A percentile compares a stretch with the other conserved stretches of the same genome.
Evolutionary conservation across 2,329 filamentous ascomycete species (phyloP).

Genomic region (Aureobasidium sp.): DNA sequence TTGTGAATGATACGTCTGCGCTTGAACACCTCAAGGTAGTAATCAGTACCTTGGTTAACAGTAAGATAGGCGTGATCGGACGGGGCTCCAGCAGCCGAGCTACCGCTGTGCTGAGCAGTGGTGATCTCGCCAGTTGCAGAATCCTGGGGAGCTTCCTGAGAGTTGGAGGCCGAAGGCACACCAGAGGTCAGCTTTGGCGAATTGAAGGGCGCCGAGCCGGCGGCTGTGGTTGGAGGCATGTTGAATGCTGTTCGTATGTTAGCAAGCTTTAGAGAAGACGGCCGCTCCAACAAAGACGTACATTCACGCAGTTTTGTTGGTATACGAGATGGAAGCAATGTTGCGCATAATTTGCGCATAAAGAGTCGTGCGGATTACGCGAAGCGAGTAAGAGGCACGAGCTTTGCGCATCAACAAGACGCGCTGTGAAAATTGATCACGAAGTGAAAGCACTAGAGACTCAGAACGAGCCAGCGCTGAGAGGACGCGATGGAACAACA

Average conservation of each 20-base stretch:
- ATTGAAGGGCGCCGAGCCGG: not conserved
- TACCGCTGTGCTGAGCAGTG: not conserved
- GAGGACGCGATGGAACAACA: not conserved
- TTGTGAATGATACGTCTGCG: not conserved
- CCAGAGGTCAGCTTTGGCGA: not conserved
- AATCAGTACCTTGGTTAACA: not conserved
- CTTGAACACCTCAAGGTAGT: not conserved
- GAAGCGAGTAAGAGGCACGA: not conserved
- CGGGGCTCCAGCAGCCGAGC: not conserved
- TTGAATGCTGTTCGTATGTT: not conserved
- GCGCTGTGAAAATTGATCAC: not conserved
- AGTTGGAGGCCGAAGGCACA: not conserved
- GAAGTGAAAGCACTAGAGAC: not conserved
- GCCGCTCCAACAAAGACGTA: not conserved
- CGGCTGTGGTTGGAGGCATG: not conserved
- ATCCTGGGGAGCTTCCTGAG: not conserved
- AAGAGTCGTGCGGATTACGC: not conserved
- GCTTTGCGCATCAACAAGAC: not conserved
- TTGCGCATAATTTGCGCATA: not conserved
- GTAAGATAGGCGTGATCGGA: not conserved
- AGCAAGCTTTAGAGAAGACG: not conserved
- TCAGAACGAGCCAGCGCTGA: not conserved
- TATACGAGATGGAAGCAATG: not conserved
- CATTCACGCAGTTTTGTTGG: not conserved
- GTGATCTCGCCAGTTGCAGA: not conserved